Conservation (phyloP, 805 yeast species). For the Pichia kluyveri region DNA sequence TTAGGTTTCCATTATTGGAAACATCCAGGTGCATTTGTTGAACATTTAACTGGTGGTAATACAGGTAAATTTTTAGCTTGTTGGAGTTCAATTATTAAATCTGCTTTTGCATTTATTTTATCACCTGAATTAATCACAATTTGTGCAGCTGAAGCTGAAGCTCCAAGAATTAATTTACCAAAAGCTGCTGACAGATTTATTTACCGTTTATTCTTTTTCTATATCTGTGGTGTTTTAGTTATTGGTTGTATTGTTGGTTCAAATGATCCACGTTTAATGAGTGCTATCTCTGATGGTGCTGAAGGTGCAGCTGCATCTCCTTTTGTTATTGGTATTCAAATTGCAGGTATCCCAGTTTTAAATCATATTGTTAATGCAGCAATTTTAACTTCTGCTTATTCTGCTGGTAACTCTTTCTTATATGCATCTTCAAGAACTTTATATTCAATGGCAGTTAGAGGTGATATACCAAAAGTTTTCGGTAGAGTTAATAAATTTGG, state of each 20-base stretch:
- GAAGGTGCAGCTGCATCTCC: conserved; percentile 75
- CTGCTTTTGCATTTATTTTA: conserved; percentile 56
- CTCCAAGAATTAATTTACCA: conserved; percentile 52
- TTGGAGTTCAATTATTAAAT: conserved; percentile 53
- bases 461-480: conserved; percentile 65
- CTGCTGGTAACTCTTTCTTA: conserved; percentile 73
- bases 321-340: conserved; percentile 73
- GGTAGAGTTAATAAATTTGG: conserved; percentile 55
- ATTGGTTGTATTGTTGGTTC: conserved; percentile 54
- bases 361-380: conserved; percentile 76
- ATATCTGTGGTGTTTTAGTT: conserved; percentile 45
- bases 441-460: conserved; percentile 63
- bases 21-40: conserved; percentile 36
- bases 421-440: conserved; percentile 68
- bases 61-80: conserved; percentile 58
- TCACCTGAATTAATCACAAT: conserved; percentile 54
- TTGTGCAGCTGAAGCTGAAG: conserved; percentile 46
- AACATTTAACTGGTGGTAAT: conserved; percentile 39
- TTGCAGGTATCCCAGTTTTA: conserved; percentile 55
- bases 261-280: conserved; percentile 38
- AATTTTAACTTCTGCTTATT: conserved; percentile 38
- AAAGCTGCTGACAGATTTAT: conserved; percentile 54
- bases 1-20: conserved; percentile 64
- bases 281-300: conserved; percentile 35
- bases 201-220: conserved; percentile 53